Evolutionary conservation across 306 rosid species (phyloP).

Genomic region (Begonia loranthoides): DNA sequence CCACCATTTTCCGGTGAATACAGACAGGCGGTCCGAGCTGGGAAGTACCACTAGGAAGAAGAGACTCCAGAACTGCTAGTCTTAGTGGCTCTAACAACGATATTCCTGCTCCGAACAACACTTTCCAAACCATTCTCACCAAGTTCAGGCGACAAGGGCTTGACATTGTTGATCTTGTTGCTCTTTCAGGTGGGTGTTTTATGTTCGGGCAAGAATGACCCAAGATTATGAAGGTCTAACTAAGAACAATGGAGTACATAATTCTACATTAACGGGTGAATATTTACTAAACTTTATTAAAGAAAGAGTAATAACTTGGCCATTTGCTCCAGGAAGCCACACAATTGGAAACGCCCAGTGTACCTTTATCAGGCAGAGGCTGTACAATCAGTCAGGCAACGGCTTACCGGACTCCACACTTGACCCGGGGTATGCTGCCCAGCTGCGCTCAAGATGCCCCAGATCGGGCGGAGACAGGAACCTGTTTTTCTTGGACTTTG

Average conservation of each 20-base stretch:
- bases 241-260: too few relatives aligned
- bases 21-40: slow-evolving; percentile 83
- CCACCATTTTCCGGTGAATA: slow-evolving; percentile 3
- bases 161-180: slow-evolving; percentile 76
- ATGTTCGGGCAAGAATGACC: too few relatives aligned
- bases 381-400: slow-evolving; percentile 78
- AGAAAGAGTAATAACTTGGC: too few relatives aligned
- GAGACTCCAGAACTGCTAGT: slow-evolving; percentile 71
- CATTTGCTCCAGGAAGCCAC: slow-evolving; percentile 53
- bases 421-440: slow-evolving; percentile 39
- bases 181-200: slow-evolving; percentile 35
- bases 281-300: too few relatives aligned
- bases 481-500: slow-evolving; percentile 55
- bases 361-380: slow-evolving; percentile 80
- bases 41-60: slow-evolving; percentile 84
- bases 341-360: slow-evolving; percentile 69
- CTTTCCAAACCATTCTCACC: slow-evolving; percentile 78
- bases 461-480: slow-evolving; percentile 78
- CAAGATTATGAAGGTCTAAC: too few relatives aligned
- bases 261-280: too few relatives aligned
- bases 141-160: slow-evolving; percentile 82
- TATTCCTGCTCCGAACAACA: slow-evolving; percentile 96
- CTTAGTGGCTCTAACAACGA: slow-evolving; percentile 77
- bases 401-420: slow-evolving; percentile 52
- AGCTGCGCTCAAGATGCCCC: slow-evolving; percentile 45